Percentiles rank a stretch among this genome's conserved stretches.
phyloP scores from a whole-genome alignment of 768 basidiomycete species.

The Coprinopsis sp. region DNA sequence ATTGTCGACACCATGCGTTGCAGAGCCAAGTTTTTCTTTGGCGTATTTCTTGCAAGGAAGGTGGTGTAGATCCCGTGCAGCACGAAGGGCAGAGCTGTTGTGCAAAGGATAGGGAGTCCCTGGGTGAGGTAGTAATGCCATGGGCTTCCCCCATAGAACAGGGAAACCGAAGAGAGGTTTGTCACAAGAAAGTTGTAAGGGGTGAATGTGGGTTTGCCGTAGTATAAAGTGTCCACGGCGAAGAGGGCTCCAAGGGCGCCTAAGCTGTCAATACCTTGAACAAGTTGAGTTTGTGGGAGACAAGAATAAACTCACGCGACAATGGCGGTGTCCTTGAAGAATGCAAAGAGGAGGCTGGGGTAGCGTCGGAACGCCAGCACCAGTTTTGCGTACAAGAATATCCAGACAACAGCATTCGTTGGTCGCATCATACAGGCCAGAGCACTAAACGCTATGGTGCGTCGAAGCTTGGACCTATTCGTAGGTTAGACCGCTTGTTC shows the following conservation, averaged over 20 bases:
- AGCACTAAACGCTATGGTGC: conserved; percentile 56
- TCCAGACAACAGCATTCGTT: conserved; percentile 86
- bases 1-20: conserved; percentile 45
- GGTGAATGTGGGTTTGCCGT: conserved; percentile 63
- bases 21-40: conserved; percentile 18
- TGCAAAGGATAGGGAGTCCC: conserved; percentile 77
- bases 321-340: conserved; percentile 35
- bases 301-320: conserved; percentile 40
- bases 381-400: conserved; percentile 57
- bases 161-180: conserved; percentile 80
- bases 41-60: conserved; percentile 19
- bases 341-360: conserved; percentile 20
- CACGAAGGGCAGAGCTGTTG: conserved; percentile 68
- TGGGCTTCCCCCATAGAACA: conserved; percentile 85
- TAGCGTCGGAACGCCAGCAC: conserved; percentile 48
- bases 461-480: conserved; percentile 29
- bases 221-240: conserved; percentile 66
- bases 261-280: conserved; percentile 16
- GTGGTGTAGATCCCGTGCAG: conserved; percentile 52
- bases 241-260: conserved; percentile 29
- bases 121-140: conserved; percentile 91
- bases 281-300: background rate
- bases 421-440: conserved; percentile 81
- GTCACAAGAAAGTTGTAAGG: conserved; percentile 77
- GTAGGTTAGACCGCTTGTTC: conserved; percentile 9